Base-by-base conservation (phyloP, 345 rosid genomes). In the Eucalyptus marginata region DNA sequence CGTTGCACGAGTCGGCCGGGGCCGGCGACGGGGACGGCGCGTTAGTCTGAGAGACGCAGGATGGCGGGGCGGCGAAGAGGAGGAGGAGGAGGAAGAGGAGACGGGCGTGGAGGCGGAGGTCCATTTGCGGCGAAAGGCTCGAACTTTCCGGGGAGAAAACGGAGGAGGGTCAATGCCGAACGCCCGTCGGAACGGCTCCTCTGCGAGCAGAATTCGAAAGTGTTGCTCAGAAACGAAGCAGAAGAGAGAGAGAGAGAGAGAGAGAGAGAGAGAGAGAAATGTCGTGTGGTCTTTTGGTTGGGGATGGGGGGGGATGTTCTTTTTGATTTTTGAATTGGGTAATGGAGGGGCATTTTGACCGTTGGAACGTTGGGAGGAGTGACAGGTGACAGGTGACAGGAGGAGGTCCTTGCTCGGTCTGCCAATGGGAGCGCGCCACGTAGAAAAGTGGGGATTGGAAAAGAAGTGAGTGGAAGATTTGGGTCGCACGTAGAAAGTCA, bases 1-100 rank as follows among this genome's bases (percentile, higher is more conserved):
- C 99, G 89, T 95, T 95, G 91, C 99, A 97, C 8, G 22, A 25
- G 81, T 91, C 88, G 29, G 95, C 87, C 24, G 95, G 94, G 3
- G 96, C 76, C 11, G 92, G 94, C 1, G 96, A 94, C 3, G 44
- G 89, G 5, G 88, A 81, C 43, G 88, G 94, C 4, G 97, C 85
- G 8, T 6, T 13, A 14, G 84, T 40, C 84, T 76, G 84, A 92
- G 93, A 1, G 98, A 95, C 3, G 15, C 79, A 7, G 87, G 50
- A 4, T 3, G 56, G 50, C 24, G 52, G 12, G 71, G 7, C 83
- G 56, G 51, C 56, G 88, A 89, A 24, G 76, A 80, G 10, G 83
- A 80, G 58, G 88, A 80, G 24, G 68, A 88, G 56, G 87, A 50
- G 58, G 62, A 56, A 10, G 29, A 56, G 62, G 29, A 58, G 62